phyloP scores from a whole-genome alignment of 108 stramenopile genomes.

The Chaetoceros tenuissimus region DNA sequence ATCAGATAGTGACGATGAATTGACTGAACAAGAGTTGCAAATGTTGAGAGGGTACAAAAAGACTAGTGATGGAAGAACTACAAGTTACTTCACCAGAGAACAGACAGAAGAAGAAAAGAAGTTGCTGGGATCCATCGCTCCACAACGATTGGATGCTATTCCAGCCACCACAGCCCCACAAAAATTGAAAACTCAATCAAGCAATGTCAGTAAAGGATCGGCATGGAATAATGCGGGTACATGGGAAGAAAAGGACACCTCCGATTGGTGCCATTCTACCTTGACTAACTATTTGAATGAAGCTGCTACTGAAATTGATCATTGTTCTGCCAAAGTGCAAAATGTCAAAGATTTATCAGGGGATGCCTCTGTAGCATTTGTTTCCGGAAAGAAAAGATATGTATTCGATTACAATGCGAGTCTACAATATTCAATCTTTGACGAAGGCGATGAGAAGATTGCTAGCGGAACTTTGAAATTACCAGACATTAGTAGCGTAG shows the following conservation, averaged over 20 bases:
- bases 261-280: conserved; percentile 61
- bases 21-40: conserved; percentile 59
- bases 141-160: conserved; percentile 66
- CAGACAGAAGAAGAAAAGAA: conserved; percentile 77
- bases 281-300: conserved; percentile 38
- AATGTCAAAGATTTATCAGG: conserved; percentile 68
- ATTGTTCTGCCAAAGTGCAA: conserved; percentile 27
- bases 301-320: conserved; percentile 20
- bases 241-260: conserved; percentile 88
- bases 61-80: conserved; percentile 86
- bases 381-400: conserved; percentile 89
- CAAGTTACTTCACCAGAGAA: conserved; percentile 92
- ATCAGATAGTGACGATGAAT: conserved; percentile 45
- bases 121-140: conserved; percentile 93
- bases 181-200: conserved; percentile 1
- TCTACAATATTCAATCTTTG: conserved; percentile 54
- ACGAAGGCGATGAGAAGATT: conserved; percentile 37
- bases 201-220: conserved; percentile 14
- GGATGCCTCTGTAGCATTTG: conserved; percentile 87
- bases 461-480: conserved; percentile 55
- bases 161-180: conserved; percentile 8
- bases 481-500: conserved; percentile 72
- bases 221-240: conserved; percentile 88
- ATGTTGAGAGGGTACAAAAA: conserved; percentile 89
- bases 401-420: conserved; percentile 82